Evolutionary conservation across 495 filamentous ascomycete species (phyloP).

Genomic region (Astrocystis sublimbata): DNA sequence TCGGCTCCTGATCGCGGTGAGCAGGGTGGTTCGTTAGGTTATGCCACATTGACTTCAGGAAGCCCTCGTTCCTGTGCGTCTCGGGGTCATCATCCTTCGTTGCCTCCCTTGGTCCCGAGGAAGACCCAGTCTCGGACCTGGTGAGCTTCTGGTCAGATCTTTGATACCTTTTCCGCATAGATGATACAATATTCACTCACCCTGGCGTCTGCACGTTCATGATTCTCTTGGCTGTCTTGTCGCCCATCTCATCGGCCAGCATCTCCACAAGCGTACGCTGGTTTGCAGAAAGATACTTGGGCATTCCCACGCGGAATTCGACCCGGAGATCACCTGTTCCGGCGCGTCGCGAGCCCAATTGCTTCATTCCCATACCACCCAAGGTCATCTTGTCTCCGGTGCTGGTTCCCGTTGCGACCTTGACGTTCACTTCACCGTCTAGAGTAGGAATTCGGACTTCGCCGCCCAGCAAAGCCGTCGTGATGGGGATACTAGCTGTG

Average conservation of each 20-base stretch:
- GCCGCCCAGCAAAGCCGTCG: constrained; percentile 88
- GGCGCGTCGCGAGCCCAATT: constrained; percentile 57
- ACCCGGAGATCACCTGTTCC: constrained; percentile 80
- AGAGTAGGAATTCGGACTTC: constrained; percentile 87
- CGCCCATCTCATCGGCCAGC: constrained; percentile 90
- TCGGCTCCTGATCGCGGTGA: constrained; percentile 38
- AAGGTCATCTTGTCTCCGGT: constrained; percentile 90
- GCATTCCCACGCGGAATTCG: constrained; percentile 94
- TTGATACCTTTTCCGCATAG: neutral
- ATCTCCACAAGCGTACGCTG: constrained; percentile 92
- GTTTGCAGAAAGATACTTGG: constrained; percentile 85
- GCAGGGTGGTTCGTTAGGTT: constrained; percentile 75
- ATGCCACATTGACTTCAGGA: constrained; percentile 88
- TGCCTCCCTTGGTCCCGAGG: constrained; percentile 14
- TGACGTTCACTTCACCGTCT: constrained; percentile 84
- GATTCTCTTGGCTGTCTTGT: constrained; percentile 85
- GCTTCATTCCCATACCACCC: constrained; percentile 88
- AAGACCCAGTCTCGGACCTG: constrained; percentile 10
- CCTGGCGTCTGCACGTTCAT: constrained; percentile 62
- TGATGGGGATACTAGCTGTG: constrained; percentile 86
- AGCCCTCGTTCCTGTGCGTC: constrained; percentile 72
- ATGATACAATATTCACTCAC: constrained; percentile 24
- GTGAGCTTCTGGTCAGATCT: neutral
- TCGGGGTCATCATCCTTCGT: constrained; percentile 38
- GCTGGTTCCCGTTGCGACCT: constrained; percentile 83